Conservation (phyloP, 2,329 filamentous ascomycete genomes). For the Pseudogymnoascus sp. region DNA sequence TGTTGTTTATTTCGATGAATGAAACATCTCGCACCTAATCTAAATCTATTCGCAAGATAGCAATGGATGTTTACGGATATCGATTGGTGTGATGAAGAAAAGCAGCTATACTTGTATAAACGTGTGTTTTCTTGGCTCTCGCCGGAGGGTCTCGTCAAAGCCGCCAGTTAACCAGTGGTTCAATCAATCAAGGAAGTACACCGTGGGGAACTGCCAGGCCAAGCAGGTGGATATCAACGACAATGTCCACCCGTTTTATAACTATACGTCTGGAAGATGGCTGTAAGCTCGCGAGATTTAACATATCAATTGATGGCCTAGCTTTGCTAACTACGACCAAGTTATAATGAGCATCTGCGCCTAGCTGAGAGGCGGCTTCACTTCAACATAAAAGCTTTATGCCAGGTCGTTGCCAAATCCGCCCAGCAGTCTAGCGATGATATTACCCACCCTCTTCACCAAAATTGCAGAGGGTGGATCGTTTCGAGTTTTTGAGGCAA, state of each 20-base stretch:
- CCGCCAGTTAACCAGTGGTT: background rate
- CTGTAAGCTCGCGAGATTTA: conserved; percentile 17
- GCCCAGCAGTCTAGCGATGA: conserved; percentile 16
- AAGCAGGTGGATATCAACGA: conserved; percentile 14
- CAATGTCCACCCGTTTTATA: conserved; percentile 20
- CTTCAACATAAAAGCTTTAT: conserved; percentile 22
- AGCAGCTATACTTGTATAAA: conserved; percentile 9
- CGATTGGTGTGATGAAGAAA: conserved; percentile 12
- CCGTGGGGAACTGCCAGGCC: conserved; percentile 12
- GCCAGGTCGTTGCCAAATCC: conserved; percentile 19
- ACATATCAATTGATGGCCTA: conserved; percentile 8
- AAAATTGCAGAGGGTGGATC: conserved; percentile 24
- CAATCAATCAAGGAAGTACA: conserved; percentile 11
- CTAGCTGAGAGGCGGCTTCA: conserved; percentile 21
- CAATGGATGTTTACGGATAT: background rate
- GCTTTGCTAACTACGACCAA: conserved; percentile 12
- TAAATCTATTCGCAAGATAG: background rate
- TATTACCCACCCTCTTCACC: conserved; percentile 18
- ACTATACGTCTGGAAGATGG: conserved; percentile 24
- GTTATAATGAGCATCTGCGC: conserved; percentile 23
- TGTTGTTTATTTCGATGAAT: conserved; percentile 3
- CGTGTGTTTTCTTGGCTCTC: conserved; percentile 8
- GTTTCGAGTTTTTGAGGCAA: conserved; percentile 23
- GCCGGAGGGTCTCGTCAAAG: conserved; percentile 7
- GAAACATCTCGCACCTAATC: background rate